Evolutionary conservation across 306 rosid species (phyloP).

Genomic region (Malus sieversii): DNA sequence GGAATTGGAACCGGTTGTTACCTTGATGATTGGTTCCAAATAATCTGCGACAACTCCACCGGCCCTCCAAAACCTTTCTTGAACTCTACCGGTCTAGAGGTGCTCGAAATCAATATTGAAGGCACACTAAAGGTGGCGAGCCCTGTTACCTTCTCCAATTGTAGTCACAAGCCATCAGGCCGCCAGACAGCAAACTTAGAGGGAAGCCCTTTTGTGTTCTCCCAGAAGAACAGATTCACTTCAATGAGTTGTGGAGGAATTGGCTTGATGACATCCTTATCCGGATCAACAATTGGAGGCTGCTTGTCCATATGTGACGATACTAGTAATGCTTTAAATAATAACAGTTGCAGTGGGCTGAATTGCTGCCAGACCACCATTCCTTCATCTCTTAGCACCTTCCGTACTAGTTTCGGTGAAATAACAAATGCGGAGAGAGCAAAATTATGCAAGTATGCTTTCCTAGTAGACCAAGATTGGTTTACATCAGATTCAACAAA

Average conservation of each 20-base stretch:
- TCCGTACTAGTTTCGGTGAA: neutral
- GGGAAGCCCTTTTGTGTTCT: neutral
- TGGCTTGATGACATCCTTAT: neutral
- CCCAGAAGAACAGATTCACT: neutral
- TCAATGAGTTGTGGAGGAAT: neutral
- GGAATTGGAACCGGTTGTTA: constrained; percentile 1
- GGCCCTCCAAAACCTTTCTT: neutral
- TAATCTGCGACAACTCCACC: neutral
- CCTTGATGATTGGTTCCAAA: neutral
- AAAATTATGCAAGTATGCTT: neutral
- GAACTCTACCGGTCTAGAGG: neutral
- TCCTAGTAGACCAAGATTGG: neutral
- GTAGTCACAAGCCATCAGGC: neutral
- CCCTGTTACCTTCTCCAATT: neutral
- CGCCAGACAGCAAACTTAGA: neutral
- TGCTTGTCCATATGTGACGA: neutral
- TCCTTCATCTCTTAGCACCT: neutral
- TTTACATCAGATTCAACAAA: neutral
- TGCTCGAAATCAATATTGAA: neutral
- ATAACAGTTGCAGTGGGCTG: neutral
- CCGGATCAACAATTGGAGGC: neutral
- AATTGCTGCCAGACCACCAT: constrained; percentile 19
- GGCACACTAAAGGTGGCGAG: neutral
- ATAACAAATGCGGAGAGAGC: neutral
- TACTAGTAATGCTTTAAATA: neutral